Evolutionary conservation across 441 rosid genomes (phyloP), one percentile per base, ranked within the genome.

Genomic region (Croton setiger): DNA sequence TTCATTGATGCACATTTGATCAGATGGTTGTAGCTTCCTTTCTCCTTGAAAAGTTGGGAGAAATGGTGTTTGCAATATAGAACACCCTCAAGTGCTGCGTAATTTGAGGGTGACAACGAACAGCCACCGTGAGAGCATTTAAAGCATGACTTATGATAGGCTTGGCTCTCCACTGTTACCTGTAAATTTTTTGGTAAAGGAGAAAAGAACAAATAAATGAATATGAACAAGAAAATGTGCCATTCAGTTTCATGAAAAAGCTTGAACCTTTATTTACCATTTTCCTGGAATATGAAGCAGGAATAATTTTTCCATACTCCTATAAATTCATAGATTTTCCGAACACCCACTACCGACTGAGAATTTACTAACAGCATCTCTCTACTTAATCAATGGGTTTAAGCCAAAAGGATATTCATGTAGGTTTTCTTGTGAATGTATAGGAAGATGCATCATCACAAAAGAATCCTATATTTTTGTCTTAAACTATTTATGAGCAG

Each of bases 61-160:
- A 94, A 94, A 80, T 95, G 99, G 66, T 88, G 98, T 63, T 95
- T 95, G 83, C 99, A 95, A 66, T 95, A 95, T 72, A 95, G 71
- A 55, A 89, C 80, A 33, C 99, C 99, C 55, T 95, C 97, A 0
- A 95, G 90, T 10, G 99, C 99, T 27, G 99, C 99, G 52, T 95
- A 95, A 64, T 85, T 92, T 13, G 99, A 95, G 20, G 98, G 98
- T 21, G 91, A 81, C 41, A 95, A 55, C 10, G 99, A 74, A 67
- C 99, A 92, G 37, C 99, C 99, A 60, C 98, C 97, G 9, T 92
- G 98, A 1, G 92, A 89, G 86, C 99, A 95, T 76, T 84, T 95
- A 86, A 95, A 95, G 75, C 99, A 95, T 33, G 98, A 84, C 71
- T 95, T 95, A 80, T 95, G 99, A 81, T 95, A 95, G 11, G 88